Evolutionary conservation across 305 asterid genomes (phyloP).

Genomic region (Plantago coronopus): DNA sequence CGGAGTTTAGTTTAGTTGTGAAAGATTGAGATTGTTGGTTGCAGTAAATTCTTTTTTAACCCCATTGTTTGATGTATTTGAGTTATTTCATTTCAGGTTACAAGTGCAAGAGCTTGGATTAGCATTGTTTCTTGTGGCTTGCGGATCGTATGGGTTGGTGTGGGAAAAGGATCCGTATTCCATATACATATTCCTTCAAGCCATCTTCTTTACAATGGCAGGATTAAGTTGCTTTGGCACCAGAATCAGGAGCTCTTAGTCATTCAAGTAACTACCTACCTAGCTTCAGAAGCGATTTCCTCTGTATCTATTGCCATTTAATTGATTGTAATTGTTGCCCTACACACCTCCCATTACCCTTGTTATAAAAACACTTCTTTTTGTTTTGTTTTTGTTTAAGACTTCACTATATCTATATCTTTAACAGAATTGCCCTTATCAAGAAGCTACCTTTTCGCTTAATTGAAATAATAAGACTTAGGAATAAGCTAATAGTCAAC

Average conservation of each 20-base stretch:
- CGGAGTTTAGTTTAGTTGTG: no score
- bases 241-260: conserved; percentile 53
- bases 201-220: conserved; percentile 64
- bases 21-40: no score
- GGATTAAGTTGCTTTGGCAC: conserved; percentile 89
- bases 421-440: no score
- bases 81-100: conserved; percentile 44
- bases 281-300: not conserved
- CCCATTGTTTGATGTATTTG: not conserved
- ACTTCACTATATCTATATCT: no score
- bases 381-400: no score
- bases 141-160: conserved; percentile 78
- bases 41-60: no score
- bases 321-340: no score
- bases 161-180: conserved; percentile 73
- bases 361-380: no score
- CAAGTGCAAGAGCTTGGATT: conserved; percentile 66
- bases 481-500: no score
- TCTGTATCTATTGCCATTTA: not conserved
- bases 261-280: not conserved
- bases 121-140: conserved; percentile 64
- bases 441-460: no score
- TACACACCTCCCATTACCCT: no score
- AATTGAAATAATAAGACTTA: no score
- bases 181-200: conserved; percentile 73